Evolutionary conservation across 176 grass and related monocot species (phyloP).

Genomic region (Lolium rigidum): DNA sequence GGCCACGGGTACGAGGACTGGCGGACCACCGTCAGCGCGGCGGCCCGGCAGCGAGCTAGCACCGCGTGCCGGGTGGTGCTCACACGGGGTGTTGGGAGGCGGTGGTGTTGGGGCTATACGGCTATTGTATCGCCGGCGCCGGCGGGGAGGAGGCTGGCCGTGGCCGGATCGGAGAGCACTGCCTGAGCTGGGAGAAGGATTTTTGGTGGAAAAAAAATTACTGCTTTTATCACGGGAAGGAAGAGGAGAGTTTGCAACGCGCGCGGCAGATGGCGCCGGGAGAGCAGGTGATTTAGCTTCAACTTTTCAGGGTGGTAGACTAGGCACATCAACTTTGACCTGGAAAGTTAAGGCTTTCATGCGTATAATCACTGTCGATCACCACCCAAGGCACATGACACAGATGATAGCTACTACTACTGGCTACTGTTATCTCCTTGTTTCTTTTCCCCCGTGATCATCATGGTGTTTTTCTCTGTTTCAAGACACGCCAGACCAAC

Average conservation of each 20-base stretch:
- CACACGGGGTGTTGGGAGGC: too few relatives aligned
- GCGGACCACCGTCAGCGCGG: too few relatives aligned
- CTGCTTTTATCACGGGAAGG: not conserved
- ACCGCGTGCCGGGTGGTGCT: too few relatives aligned
- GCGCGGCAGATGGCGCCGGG: not conserved
- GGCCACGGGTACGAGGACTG: too few relatives aligned
- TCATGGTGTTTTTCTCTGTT: slow-evolving; percentile 5
- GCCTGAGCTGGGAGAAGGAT: too few relatives aligned
- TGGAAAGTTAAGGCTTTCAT: not conserved
- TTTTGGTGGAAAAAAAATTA: not conserved
- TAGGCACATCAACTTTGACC: not conserved
- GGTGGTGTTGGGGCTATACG: not conserved
- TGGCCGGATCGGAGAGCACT: not conserved
- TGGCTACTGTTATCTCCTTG: not conserved
- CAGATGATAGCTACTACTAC: not conserved
- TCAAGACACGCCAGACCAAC: too few relatives aligned
- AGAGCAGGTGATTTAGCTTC: slow-evolving; percentile 21
- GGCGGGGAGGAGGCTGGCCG: too few relatives aligned
- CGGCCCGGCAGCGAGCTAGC: not conserved
- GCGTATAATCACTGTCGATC: not conserved
- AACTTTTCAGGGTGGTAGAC: not conserved
- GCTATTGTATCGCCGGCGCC: too few relatives aligned
- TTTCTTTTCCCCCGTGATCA: not conserved
- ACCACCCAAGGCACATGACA: not conserved
- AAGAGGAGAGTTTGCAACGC: not conserved